Percentiles rank a stretch among this genome's conserved stretches.
Evolutionary conservation across 768 basidiomycete species (phyloP).

Genomic region (Tricholoma sp.): DNA sequence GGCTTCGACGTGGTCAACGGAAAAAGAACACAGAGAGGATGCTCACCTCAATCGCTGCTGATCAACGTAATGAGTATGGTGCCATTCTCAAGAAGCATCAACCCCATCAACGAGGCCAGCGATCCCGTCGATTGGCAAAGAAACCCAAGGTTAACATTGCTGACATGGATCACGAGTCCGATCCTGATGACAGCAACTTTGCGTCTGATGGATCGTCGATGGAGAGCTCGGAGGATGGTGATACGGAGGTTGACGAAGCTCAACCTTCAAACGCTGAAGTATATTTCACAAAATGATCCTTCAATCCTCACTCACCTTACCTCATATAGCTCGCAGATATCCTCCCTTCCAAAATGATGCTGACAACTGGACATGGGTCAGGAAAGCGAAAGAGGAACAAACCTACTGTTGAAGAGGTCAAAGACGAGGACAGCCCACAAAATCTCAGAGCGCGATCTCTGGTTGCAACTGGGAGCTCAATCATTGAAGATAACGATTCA

Average conservation of each 20-base stretch:
- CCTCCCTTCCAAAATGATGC: neutral
- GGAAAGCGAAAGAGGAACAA: neutral
- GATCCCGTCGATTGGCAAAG: neutral
- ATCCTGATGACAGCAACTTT: neutral
- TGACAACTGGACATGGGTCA: neutral
- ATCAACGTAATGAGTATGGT: neutral
- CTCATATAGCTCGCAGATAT: neutral
- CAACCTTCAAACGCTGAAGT: neutral
- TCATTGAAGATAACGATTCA: neutral
- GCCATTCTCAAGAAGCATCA: neutral
- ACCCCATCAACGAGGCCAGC: neutral
- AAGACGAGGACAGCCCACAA: neutral
- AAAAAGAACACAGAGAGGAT: neutral
- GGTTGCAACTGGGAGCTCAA: neutral
- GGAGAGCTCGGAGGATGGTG: neutral
- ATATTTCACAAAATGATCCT: neutral
- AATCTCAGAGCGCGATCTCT: neutral
- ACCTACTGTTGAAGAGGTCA: neutral
- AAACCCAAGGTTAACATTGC: neutral
- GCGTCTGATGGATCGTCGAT: neutral
- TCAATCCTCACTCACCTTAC: neutral
- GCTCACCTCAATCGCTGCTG: neutral
- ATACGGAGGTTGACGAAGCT: neutral
- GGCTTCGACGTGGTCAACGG: neutral
- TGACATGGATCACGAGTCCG: neutral